These are phyloP conservation scores for Carex parvula DNA, from an alignment of 176 grass and related monocot species.

Conservation along the genomic window DNA sequence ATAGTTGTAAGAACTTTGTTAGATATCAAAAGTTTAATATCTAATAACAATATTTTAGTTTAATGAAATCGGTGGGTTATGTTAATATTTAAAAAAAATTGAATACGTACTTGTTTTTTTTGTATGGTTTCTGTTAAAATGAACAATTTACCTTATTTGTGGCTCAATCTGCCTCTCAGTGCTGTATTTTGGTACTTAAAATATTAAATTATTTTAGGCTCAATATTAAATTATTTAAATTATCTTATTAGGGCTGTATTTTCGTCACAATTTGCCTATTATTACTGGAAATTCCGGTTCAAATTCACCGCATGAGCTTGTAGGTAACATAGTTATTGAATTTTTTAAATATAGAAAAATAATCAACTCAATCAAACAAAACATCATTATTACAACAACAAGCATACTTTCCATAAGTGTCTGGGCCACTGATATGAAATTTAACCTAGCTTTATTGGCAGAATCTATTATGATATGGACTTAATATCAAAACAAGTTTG, in stretches of 20 bases:
- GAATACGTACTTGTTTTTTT: not conserved
- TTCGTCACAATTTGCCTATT: too few relatives aligned
- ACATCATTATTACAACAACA: not conserved
- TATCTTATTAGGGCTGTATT: too few relatives aligned
- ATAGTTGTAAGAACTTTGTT: too few relatives aligned
- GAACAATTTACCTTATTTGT: not conserved
- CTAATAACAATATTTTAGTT: too few relatives aligned
- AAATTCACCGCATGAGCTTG: not conserved
- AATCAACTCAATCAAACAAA: not conserved
- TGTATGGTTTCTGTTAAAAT: not conserved
- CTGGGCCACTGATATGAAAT: not conserved
- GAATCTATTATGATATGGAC: slow-evolving; percentile 3
- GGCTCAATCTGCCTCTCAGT: not conserved
- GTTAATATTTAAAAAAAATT: not conserved
- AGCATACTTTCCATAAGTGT: not conserved
- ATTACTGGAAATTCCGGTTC: too few relatives aligned
- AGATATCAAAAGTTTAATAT: too few relatives aligned
- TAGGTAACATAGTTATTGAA: not conserved
- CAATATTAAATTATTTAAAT: too few relatives aligned
- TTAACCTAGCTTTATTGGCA: not conserved
- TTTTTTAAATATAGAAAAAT: not conserved
- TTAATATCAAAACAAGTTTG: not conserved
- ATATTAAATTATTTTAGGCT: not conserved
- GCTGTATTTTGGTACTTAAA: not conserved
- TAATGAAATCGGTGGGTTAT: too few relatives aligned